phyloP scores from a whole-genome alignment of 768 basidiomycete species.

The Suillus fuscotomentosus region DNA sequence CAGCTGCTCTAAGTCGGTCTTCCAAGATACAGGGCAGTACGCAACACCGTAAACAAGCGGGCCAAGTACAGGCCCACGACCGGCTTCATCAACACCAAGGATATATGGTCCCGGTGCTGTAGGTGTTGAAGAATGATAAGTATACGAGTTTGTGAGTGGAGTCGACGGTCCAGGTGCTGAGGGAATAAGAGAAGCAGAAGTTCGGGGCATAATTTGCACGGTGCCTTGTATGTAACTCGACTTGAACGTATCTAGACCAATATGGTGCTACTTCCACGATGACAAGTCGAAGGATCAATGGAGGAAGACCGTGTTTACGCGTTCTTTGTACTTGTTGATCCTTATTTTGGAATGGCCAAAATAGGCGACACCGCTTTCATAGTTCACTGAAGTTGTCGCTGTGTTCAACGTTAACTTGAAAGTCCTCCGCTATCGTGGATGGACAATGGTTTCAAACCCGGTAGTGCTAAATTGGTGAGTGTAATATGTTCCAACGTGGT shows the following conservation, averaged over 20 bases:
- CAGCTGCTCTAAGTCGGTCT: slow-evolving; percentile 67
- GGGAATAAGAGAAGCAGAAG: slow-evolving; percentile 34
- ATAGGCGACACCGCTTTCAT: background rate
- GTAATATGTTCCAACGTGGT: background rate
- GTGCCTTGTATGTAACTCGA: background rate
- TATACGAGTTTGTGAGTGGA: slow-evolving; percentile 69
- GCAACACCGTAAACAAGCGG: slow-evolving; percentile 96
- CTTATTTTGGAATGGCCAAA: background rate
- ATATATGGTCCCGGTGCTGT: slow-evolving; percentile 80
- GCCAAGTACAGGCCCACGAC: slow-evolving; percentile 92
- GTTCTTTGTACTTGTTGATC: background rate
- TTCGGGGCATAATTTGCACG: background rate
- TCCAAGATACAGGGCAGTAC: slow-evolving; percentile 82
- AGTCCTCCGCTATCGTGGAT: background rate
- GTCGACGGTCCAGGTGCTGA: slow-evolving; percentile 58
- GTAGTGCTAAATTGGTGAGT: background rate
- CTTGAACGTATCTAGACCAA: background rate
- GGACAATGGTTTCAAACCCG: background rate
- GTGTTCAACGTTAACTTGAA: background rate
- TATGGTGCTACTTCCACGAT: background rate
- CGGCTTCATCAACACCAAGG: slow-evolving; percentile 98
- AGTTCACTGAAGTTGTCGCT: background rate
- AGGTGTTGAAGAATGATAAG: slow-evolving; percentile 72
- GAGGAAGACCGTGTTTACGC: background rate
- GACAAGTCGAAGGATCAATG: background rate